phyloP scores from a whole-genome alignment of 352 stramenopile genomes.

The Phytopythium litorale region DNA sequence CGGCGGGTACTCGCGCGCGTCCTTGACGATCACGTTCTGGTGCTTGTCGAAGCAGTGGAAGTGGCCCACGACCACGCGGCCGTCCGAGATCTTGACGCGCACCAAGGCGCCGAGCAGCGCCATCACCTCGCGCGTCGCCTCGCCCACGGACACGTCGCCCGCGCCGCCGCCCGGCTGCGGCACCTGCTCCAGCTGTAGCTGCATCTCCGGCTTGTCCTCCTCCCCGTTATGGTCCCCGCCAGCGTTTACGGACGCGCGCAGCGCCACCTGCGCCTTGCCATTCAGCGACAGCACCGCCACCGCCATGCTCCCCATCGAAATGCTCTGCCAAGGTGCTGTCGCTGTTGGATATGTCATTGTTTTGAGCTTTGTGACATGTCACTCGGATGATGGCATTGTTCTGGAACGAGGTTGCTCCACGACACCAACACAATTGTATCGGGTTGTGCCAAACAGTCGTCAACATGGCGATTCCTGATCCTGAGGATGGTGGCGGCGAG shows the following conservation, averaged over 20 bases:
- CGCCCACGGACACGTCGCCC: slow-evolving; percentile 20
- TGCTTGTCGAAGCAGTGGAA: slow-evolving; percentile 85
- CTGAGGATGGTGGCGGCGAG: background rate
- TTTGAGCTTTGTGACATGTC: too few relatives aligned
- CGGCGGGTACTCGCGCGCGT: slow-evolving; percentile 58
- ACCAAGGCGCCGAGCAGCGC: slow-evolving; percentile 46
- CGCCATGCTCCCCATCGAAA: slow-evolving; percentile 13
- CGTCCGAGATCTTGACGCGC: slow-evolving; percentile 69
- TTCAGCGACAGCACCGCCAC: slow-evolving; percentile 61
- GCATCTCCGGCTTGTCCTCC: background rate
- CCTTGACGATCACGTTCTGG: slow-evolving; percentile 77
- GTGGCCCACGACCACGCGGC: slow-evolving; percentile 54
- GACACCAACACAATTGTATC: too few relatives aligned
- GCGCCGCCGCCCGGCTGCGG: slow-evolving; percentile 12
- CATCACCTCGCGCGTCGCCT: slow-evolving; percentile 53
- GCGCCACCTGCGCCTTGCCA: slow-evolving; percentile 43
- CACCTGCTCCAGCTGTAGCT: slow-evolving; percentile 8
- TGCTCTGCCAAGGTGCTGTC: too few relatives aligned
- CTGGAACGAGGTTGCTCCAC: too few relatives aligned
- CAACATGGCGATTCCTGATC: background rate
- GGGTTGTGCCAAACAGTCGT: too few relatives aligned
- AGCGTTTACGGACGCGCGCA: slow-evolving; percentile 6
- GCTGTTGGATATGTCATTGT: too few relatives aligned
- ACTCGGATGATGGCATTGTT: too few relatives aligned
- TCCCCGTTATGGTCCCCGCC: too few relatives aligned